Evolutionary conservation across 202 grass and related monocot genomes (phyloP).

Genomic region (Schoenoplectus triqueter): DNA sequence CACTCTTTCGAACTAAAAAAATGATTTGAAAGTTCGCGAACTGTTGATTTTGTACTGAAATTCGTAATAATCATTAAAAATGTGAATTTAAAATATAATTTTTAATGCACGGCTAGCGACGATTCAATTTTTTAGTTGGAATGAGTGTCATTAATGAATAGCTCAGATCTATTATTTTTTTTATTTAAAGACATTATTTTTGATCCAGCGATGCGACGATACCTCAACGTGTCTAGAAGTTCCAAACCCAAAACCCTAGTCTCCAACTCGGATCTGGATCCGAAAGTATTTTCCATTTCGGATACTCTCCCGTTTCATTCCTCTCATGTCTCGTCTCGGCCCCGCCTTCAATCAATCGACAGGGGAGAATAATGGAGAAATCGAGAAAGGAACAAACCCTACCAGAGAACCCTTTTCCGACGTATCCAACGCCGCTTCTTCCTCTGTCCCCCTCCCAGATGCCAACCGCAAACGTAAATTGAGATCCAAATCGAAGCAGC

Average conservation of each 20-base stretch:
- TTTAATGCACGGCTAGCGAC: no score
- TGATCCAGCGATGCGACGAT: not conserved
- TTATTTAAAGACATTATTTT: not conserved
- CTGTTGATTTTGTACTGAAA: no score
- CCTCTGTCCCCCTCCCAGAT: not conserved
- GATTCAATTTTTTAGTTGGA: no score
- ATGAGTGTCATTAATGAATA: not conserved
- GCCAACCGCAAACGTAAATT: not conserved
- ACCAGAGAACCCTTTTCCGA: slow-evolving; percentile 25
- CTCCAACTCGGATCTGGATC: slow-evolving; percentile 13
- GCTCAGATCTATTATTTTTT: not conserved
- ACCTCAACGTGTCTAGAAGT: not conserved
- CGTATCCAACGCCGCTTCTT: slow-evolving; percentile 28
- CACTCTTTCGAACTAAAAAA: no score
- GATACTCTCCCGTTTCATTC: not conserved
- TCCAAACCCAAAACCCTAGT: slow-evolving; percentile 19
- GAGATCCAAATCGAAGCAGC: not conserved
- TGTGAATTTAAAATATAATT: no score
- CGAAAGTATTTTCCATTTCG: not conserved
- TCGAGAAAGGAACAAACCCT: not conserved
- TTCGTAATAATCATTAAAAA: no score
- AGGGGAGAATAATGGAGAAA: slow-evolving; percentile 9
- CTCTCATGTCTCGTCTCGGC: not conserved
- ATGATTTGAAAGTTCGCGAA: no score
- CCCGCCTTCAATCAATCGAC: not conserved